phyloP scores from a whole-genome alignment of 1,284 basidiomycete genomes.

The Puccinia polysora region DNA sequence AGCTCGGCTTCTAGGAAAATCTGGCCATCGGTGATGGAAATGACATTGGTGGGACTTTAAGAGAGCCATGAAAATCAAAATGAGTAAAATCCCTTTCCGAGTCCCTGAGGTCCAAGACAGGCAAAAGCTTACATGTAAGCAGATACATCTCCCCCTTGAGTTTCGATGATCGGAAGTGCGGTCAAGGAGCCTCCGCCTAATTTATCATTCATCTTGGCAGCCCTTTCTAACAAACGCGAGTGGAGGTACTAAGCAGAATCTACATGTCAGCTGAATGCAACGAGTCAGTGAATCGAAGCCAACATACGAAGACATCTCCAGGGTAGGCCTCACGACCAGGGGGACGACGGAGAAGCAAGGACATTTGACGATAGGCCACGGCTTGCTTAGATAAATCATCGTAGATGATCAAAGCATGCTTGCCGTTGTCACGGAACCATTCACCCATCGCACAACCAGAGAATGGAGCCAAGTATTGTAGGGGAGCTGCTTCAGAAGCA shows the following conservation, averaged over 20 bases:
- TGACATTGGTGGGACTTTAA: constrained; percentile 66
- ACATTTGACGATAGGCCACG: constrained; percentile 99
- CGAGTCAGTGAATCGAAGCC: not conserved
- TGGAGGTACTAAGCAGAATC: constrained; percentile 81
- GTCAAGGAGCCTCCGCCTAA: constrained; percentile 97
- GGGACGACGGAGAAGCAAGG: constrained; percentile 95
- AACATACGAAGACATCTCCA: constrained; percentile 63
- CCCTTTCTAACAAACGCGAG: constrained; percentile 98
- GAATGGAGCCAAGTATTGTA: constrained; percentile 99
- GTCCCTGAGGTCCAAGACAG: not conserved
- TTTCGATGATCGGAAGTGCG: constrained; percentile 98
- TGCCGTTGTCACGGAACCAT: constrained; percentile 99
- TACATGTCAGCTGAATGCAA: constrained; percentile 9
- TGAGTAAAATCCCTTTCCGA: not conserved
- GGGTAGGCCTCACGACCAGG: constrained; percentile 99
- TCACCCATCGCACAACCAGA: constrained; percentile 99
- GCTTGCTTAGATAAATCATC: constrained; percentile 99
- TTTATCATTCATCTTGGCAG: constrained; percentile 98
- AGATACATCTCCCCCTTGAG: constrained; percentile 99
- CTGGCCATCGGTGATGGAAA: constrained; percentile 96
- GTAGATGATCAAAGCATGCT: constrained; percentile 94
- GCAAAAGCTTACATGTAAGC: constrained; percentile 67
- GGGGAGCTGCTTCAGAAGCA: constrained; percentile 95
- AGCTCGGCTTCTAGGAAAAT: constrained; percentile 97
- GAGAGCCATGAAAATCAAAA: constrained; percentile 1